Conservation (phyloP, 495 filamentous ascomycete genomes). For the Lasiosphaeria hispida region DNA sequence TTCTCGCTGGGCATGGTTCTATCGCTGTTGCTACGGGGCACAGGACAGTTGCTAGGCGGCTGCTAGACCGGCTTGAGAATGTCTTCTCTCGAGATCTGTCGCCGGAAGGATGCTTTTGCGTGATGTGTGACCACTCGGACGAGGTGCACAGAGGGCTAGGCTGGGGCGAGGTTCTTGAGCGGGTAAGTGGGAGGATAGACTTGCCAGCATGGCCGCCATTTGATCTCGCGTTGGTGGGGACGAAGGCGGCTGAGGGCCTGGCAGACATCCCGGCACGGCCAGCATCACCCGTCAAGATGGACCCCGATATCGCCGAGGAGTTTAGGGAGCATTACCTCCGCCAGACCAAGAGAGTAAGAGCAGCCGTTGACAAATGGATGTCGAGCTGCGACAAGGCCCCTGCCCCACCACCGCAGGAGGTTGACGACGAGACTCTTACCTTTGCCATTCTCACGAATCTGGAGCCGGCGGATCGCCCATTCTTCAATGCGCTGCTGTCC, state of each 20-base stretch:
- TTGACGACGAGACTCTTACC: conserved; percentile 87
- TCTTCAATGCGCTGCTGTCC: conserved; percentile 74
- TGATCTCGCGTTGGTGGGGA: conserved; percentile 63
- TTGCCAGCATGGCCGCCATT: conserved; percentile 88
- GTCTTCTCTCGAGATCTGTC: conserved; percentile 92
- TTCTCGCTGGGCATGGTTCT: conserved; percentile 79
- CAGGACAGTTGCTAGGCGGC: conserved; percentile 82
- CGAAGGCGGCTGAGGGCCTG: conserved; percentile 48
- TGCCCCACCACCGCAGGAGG: conserved; percentile 73
- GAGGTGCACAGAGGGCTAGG: conserved; percentile 70
- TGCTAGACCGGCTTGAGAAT: conserved; percentile 89
- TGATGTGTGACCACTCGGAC: conserved; percentile 66
- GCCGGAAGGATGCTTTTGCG: conserved; percentile 69
- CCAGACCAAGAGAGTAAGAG: conserved; percentile 82
- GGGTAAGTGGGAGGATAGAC: conserved; percentile 81
- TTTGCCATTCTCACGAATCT: conserved; percentile 92
- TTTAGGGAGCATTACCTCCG: conserved; percentile 84
- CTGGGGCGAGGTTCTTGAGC: conserved; percentile 95
- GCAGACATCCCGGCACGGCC: conserved; percentile 45
- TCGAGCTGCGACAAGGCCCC: conserved; percentile 67
- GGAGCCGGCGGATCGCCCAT: conserved; percentile 65
- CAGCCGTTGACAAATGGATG: conserved; percentile 83
- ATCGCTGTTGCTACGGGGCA: conserved; percentile 96
- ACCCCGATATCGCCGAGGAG: conserved; percentile 88
- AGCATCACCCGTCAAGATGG: conserved; percentile 72